Conservation (phyloP, 345 rosid species). For the Sisymbrium altissimum region DNA sequence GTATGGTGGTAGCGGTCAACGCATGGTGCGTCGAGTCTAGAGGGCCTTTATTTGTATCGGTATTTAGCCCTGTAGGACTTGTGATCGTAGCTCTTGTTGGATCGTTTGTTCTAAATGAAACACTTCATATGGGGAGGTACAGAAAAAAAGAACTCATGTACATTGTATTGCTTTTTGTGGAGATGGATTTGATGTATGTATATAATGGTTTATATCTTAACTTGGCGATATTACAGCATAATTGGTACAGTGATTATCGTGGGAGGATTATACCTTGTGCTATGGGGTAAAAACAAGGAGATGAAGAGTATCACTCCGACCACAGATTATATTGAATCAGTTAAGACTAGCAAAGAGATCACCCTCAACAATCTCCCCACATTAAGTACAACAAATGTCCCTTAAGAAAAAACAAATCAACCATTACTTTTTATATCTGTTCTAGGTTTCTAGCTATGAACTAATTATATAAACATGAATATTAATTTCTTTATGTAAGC, state of each 20-base stretch:
- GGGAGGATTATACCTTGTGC: constrained; percentile 42
- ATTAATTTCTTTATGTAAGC: background rate
- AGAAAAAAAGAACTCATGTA: constrained; percentile 8
- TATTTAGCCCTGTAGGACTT: constrained; percentile 45
- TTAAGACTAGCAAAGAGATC: constrained; percentile 28
- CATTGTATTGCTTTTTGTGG: constrained; percentile 2
- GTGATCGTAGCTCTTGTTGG: constrained; percentile 45
- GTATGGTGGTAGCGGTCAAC: constrained; percentile 29
- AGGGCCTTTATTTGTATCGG: constrained; percentile 49
- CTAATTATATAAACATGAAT: background rate
- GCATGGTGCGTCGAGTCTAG: constrained; percentile 41
- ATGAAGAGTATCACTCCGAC: constrained; percentile 20
- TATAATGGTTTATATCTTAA: constrained; percentile 13
- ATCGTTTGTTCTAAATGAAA: constrained; percentile 39
- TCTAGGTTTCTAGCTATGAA: background rate
- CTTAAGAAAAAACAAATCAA: constrained; percentile 2
- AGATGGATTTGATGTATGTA: background rate
- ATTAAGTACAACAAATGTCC: constrained; percentile 16
- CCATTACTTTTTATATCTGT: background rate
- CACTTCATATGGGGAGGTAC: constrained; percentile 51
- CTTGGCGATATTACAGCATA: constrained; percentile 31
- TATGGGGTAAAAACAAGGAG: constrained; percentile 53
- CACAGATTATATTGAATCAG: constrained; percentile 16
- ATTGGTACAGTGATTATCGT: constrained; percentile 41
- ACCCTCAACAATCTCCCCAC: constrained; percentile 6